These are phyloP conservation scores for Coleophoma cylindrospora DNA, from an alignment of 2,329 filamentous ascomycete species.

Conservation along the genomic window DNA sequence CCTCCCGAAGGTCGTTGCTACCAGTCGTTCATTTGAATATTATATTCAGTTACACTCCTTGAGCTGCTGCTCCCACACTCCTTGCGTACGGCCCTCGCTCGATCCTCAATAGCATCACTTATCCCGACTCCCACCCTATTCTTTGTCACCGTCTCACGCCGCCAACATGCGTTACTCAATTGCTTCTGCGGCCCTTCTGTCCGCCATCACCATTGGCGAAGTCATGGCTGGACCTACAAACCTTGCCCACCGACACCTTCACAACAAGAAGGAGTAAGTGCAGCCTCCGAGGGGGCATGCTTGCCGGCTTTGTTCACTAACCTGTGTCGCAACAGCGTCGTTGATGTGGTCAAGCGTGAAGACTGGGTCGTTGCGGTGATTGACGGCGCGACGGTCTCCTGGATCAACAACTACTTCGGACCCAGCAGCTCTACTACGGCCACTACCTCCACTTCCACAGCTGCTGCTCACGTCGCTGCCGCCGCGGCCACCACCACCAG, in stretches of 20 bases:
- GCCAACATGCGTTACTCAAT: slow-evolving; percentile 25
- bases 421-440: slow-evolving; percentile 10
- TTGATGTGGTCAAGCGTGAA: neutral
- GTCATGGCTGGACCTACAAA: slow-evolving; percentile 24
- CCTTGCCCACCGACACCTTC: slow-evolving; percentile 20
- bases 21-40: slow-evolving; percentile 14
- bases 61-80: slow-evolving; percentile 23
- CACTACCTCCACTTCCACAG: neutral
- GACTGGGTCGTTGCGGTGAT: slow-evolving; percentile 2
- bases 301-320: neutral
- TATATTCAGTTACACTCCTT: slow-evolving; percentile 19
- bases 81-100: slow-evolving; percentile 17
- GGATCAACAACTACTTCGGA: slow-evolving; percentile 17
- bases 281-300: too few relatives aligned
- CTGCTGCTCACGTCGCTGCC: neutral
- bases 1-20: slow-evolving; percentile 16
- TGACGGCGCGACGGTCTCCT: slow-evolving; percentile 18
- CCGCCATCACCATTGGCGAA: slow-evolving; percentile 22
- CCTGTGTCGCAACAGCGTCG: neutral
- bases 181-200: slow-evolving; percentile 19
- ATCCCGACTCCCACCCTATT: neutral
- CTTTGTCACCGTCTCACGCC: slow-evolving; percentile 2
- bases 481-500: slow-evolving; percentile 2
- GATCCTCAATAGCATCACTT: slow-evolving; percentile 5
- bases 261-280: slow-evolving; percentile 26